A percentile compares a stretch with the other conserved stretches of the same genome.
Evolutionary conservation across 306 rosid genomes (phyloP).

Genomic region (Hylodesmum podocarpum): DNA sequence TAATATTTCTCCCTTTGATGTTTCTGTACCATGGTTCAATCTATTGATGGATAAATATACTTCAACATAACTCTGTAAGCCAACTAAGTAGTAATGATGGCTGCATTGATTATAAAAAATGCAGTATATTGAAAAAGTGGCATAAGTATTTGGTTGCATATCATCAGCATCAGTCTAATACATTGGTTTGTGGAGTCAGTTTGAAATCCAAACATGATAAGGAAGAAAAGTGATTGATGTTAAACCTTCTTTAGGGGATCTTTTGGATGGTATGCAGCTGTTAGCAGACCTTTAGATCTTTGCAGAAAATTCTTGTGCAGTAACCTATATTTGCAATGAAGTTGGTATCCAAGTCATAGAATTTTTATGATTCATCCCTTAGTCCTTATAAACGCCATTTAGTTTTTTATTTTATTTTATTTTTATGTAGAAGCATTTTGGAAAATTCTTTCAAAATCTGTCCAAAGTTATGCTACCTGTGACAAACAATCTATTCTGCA

Average conservation of each 20-base stretch:
- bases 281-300: constrained; percentile 1
- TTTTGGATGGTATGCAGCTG: background rate
- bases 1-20: background rate
- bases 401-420: too few species aligned
- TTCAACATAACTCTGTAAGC: background rate
- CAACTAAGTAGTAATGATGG: background rate
- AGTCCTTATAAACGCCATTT: background rate
- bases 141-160: background rate
- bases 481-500: background rate
- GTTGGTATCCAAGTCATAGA: background rate
- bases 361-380: background rate
- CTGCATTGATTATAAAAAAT: background rate
- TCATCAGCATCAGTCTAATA: background rate
- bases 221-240: background rate
- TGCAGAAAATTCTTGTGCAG: background rate
- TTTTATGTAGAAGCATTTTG: background rate
- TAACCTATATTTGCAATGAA: background rate
- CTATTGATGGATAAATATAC: background rate
- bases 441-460: constrained; percentile 1
- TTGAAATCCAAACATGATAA: background rate
- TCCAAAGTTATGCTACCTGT: background rate
- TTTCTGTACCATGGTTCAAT: background rate
- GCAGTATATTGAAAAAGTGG: background rate
- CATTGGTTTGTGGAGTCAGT: background rate
- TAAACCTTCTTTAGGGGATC: background rate